Conservation (phyloP, 257 asterid species). For the Haberlea rhodopensis region DNA sequence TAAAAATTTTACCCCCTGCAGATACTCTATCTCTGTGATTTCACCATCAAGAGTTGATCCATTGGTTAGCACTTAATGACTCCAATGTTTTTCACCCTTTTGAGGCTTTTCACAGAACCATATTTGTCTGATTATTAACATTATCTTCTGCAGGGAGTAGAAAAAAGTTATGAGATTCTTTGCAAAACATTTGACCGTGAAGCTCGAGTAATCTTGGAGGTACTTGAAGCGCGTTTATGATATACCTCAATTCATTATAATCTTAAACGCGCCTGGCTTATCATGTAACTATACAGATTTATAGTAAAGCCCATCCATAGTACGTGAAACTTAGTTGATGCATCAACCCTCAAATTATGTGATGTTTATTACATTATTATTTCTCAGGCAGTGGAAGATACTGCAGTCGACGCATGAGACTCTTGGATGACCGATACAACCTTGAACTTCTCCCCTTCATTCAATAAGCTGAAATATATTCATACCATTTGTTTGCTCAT, state of each 20-base stretch:
- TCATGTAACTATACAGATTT: neutral
- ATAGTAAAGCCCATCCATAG: neutral
- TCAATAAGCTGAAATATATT: neutral
- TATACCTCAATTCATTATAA: neutral
- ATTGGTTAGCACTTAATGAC: conserved; percentile 39
- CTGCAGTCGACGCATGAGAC: neutral
- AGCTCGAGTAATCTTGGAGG: conserved; percentile 56
- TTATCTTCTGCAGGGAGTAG: conserved; percentile 40
- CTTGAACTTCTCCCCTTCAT: neutral
- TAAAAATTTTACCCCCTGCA: conserved; percentile 35
- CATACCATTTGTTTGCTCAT: neutral
- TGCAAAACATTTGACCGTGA: conserved; percentile 61
- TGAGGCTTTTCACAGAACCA: neutral
- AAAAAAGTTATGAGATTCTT: conserved; percentile 73
- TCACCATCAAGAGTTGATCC: conserved; percentile 81
- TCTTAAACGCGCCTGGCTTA: conserved; percentile 14
- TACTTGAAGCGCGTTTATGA: conserved; percentile 17
- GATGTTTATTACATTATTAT: neutral
- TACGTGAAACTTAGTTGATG: neutral
- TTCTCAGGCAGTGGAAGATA: neutral
- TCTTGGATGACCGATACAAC: neutral
- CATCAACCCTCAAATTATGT: neutral
- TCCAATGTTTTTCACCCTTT: conserved; percentile 1
- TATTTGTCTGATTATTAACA: conserved; percentile 12
- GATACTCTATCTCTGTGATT: conserved; percentile 66